A percentile compares a stretch with the other conserved stretches of the same genome.
Conservation (phyloP, 2,329 filamentous ascomycete species). For the Trichoderma sp. region DNA sequence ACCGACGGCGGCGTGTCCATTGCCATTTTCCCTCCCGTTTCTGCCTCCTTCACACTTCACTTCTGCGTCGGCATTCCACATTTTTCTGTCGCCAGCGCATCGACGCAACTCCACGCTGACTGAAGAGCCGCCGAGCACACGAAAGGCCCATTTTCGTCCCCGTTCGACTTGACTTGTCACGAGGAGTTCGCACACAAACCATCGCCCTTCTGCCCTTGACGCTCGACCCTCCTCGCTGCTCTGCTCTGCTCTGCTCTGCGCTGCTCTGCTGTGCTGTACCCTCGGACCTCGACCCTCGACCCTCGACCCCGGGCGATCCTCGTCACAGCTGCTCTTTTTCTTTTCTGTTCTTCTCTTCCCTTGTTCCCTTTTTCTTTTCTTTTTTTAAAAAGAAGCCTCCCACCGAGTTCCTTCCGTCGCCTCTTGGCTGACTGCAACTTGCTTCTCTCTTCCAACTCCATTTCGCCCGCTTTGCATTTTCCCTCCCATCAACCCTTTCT, state of each 20-base stretch:
- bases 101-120: slow-evolving; percentile 23
- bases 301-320: not conserved
- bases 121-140: slow-evolving; percentile 13
- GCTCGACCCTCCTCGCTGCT: no score
- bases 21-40: no score
- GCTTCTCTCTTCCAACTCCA: not conserved
- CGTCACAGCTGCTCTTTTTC: not conserved
- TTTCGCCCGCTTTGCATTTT: not conserved
- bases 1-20: not conserved
- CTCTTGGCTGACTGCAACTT: slow-evolving; percentile 5
- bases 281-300: not conserved
- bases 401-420: not conserved
- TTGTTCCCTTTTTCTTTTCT: not conserved
- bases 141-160: slow-evolving; percentile 10
- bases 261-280: not conserved
- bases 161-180: slow-evolving; percentile 6
- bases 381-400: not conserved
- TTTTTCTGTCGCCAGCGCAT: slow-evolving; percentile 18
- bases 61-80: not conserved
- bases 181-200: slow-evolving; percentile 22
- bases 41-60: not conserved
- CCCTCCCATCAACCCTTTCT: not conserved
- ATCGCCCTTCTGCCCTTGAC: not conserved
- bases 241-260: no score
- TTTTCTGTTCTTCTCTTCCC: not conserved